phyloP scores from a whole-genome alignment of 1,284 basidiomycete species.

The Somion occarium region DNA sequence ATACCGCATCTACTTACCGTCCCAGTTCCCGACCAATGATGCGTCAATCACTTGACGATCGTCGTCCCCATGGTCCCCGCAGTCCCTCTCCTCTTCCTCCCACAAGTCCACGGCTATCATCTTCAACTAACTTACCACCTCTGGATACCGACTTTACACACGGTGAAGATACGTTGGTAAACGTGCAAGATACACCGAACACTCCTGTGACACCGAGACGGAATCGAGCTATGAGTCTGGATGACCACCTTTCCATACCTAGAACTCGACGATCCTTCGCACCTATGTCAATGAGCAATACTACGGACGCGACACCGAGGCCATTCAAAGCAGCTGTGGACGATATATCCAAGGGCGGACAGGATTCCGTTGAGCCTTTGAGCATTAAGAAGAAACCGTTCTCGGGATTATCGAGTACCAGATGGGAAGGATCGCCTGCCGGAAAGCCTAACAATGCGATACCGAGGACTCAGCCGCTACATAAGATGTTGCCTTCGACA shows the following conservation, averaged over 20 bases:
- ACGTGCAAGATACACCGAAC: constrained; percentile 22
- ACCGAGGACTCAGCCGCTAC: neutral
- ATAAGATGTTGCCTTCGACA: neutral
- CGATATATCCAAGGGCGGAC: constrained; percentile 12
- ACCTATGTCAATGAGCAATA: constrained; percentile 41
- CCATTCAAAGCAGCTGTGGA: too few species aligned
- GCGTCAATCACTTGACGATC: constrained; percentile 35
- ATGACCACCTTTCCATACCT: constrained; percentile 38
- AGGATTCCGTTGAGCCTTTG: constrained; percentile 52
- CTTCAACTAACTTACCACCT: constrained; percentile 27
- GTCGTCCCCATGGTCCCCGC: constrained; percentile 65
- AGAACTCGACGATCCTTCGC: constrained; percentile 63
- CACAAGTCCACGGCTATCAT: constrained; percentile 6
- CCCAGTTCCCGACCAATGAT: neutral
- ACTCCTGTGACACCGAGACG: constrained; percentile 18
- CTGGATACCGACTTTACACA: constrained; percentile 39
- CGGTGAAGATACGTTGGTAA: constrained; percentile 32
- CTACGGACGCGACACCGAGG: constrained; percentile 43
- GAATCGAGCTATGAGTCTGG: constrained; percentile 6
- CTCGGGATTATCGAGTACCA: constrained; percentile 31
- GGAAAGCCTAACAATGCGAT: constrained; percentile 34
- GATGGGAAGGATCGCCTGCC: constrained; percentile 32
- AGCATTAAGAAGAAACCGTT: constrained; percentile 79
- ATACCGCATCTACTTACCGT: neutral
- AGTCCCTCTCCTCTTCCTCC: constrained; percentile 63